Base-by-base conservation (phyloP, 108 stramenopile species). In the Cyclotella choctawhatcheeana region DNA sequence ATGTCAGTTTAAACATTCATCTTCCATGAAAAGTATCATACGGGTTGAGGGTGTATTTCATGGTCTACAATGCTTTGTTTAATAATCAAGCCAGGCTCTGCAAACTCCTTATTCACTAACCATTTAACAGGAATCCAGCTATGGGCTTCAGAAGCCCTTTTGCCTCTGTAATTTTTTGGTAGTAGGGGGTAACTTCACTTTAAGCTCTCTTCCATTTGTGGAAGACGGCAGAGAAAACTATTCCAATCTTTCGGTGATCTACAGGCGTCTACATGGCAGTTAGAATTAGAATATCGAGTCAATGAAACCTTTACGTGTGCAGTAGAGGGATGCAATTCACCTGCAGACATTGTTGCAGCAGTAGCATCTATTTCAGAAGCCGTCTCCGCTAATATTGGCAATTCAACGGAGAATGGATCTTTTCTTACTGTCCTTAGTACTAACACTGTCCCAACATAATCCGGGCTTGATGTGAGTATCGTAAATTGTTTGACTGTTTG, bases 401-500 rank as follows among this genome's bases (percentile, higher is more conserved):
- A 37, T 61, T 18, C 60, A 22, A 44, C 27, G 14, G 10, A 13
- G 2, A 61, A 13, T 20, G 60, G 60, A 26, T 22, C 34, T 1
- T 61, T 61, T 5, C 4, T 44, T 26, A 2, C 43, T 40, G 12
- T 61, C 22, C 60, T 61, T 20, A 61, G 60, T 5, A 40, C 60
- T 43, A 61, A 37, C 10, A n/a, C 43, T 18, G 21, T 44, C 26
- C 33, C 21, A 18, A 26, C 60, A 0, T n/a, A n/a, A n/a, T 61
- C 60, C 16, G 34, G 20, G 2, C 14, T 61, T 25, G 43, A 61
- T 44, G 10, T 10, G 10, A 44, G 40, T 44, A 43, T 44, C 22
- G 37, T 43, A 12, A 61, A 17, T 21, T 61, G 60, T 21, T 61
- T 61, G 24, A 21, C 43, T 35, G 12, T 61, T 1, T 61, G 60